Evolutionary conservation across 805 yeast genomes (phyloP).

Genomic region (Ascoidea tarda): DNA sequence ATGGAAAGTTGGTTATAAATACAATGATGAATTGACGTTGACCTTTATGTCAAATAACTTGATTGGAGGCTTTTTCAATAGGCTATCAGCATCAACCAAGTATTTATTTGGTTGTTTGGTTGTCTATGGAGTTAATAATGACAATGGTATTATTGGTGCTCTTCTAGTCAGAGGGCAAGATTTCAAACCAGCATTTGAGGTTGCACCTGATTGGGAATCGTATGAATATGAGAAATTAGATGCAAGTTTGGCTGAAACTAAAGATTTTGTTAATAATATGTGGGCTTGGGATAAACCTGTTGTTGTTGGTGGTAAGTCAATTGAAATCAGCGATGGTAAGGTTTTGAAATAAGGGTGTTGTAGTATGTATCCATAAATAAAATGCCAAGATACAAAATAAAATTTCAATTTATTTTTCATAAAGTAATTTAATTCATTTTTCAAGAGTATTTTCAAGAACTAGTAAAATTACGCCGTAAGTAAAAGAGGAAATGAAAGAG

Average conservation of each 20-base stretch:
- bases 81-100: conserved; percentile 84
- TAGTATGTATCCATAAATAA: too few relatives aligned
- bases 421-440: too few relatives aligned
- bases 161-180: conserved; percentile 95
- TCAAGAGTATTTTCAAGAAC: too few relatives aligned
- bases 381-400: too few relatives aligned
- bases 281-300: conserved; percentile 99
- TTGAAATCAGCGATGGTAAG: conserved; percentile 94
- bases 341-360: conserved; percentile 54
- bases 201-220: conserved; percentile 99
- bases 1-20: conserved; percentile 92
- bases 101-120: conserved; percentile 88
- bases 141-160: conserved; percentile 94
- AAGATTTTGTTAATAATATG: conserved; percentile 73
- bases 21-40: conserved; percentile 93
- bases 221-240: conserved; percentile 76
- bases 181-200: conserved; percentile 79
- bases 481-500: too few relatives aligned
- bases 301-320: conserved; percentile 58
- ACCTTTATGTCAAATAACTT: conserved; percentile 98
- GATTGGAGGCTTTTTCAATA: conserved; percentile 96
- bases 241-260: conserved; percentile 60
- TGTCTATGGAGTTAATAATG: conserved; percentile 97
- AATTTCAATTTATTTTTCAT: too few relatives aligned
- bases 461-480: too few relatives aligned